Evolutionary conservation across 2,329 filamentous ascomycete species (phyloP), one percentile per base, ranked within the genome.

Genomic region (Sclerotinia trifoliorum): DNA sequence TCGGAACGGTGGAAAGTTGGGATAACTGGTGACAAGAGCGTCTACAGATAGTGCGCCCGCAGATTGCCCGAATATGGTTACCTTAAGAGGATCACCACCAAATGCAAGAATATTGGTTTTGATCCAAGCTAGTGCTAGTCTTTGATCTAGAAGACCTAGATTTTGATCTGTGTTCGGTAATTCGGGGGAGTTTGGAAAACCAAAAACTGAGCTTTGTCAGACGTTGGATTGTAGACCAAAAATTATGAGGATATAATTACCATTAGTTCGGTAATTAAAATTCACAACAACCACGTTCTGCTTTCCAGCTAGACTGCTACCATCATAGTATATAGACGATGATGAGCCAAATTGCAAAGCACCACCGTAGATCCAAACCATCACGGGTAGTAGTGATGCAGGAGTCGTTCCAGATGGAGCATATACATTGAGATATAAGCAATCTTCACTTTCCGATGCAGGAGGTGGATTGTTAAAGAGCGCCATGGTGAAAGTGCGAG

Each of bases 31-130:
- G 1, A 87, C 80, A 85, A 93, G 92, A 73, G 94, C 91, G 74
- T 93, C 86, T 1, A 92, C 89, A 0, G 90, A 93, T 70, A 93
- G 92, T 21, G 87, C 81, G 0, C 89, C 89, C 0, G 90, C 88
- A 2, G 73, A 75, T 72, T 83, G 80, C 13, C 80, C 83, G 79
- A 79, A 83, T 58, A 82, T 76, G 2, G 80, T 82, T 5, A 82
- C 79, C 67, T 80, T 78, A 0, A 68, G 63, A 5, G 79, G 78
- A 71, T 83, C 79, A 13, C 92, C 92, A 10, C 92, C 92, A 75
- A 95, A 96, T 0, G 86, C 83, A 1, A 81, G 86, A 66, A 94
- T 92, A 72, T 94, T 92, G 73, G 92, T 89, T 15, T 89, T 86
- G 1, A 92, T 85, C 91, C 91, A 94, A 76, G 93, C 80, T 10